Evolutionary conservation across 805 yeast genomes (phyloP), one percentile per base, ranked within the genome.

Genomic region (Monosporozyma unispora): DNA sequence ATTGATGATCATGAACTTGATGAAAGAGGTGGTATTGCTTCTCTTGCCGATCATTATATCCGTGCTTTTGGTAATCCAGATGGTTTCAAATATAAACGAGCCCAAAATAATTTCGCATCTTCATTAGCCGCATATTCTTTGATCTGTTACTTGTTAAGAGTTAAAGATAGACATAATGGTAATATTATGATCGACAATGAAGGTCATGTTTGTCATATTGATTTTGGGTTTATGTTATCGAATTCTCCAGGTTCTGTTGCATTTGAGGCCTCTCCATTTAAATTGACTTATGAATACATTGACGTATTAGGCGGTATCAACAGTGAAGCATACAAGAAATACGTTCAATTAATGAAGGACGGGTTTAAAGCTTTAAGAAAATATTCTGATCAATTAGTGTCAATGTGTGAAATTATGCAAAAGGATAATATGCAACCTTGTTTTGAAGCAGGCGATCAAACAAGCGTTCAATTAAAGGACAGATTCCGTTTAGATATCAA

Each of bases 201-300:
- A 52, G 99, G 99, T 0, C 99, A 93, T 62, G 84, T 93, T 11
- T 81, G 91, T 44, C 95, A 87, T 66, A 93, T 93, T 57, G 99
- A 93, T 68, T 93, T 93, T 70, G 99, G 99, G 0, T 91, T 88
- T 65, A 68, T 91, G 63, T 72, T 91, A 2, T 87, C 96, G 0
- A 91, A 93, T 62, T 84, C 97, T 0, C 99, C 99, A 0, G 99
- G 99, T 3, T 84, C 96, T 45, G 89, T 93, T 49, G 96, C 97
- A 0, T 90, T 93, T 64, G 99, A 93, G 63, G 95, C 96, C 1
- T 96, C 98, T 1, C 97, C 99, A 1, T 93, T 93, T 74, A 93
- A 93, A 64, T 72, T 93, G 16, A 88, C 98, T 0, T 74, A 75
- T 51, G 99, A 93, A 60, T 93, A 93, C 58, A 80, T 91, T 21